A percentile compares a stretch with the other conserved stretches of the same genome.
Conservation (phyloP, 441 rosid genomes). For the Eutrema salsugineum region DNA sequence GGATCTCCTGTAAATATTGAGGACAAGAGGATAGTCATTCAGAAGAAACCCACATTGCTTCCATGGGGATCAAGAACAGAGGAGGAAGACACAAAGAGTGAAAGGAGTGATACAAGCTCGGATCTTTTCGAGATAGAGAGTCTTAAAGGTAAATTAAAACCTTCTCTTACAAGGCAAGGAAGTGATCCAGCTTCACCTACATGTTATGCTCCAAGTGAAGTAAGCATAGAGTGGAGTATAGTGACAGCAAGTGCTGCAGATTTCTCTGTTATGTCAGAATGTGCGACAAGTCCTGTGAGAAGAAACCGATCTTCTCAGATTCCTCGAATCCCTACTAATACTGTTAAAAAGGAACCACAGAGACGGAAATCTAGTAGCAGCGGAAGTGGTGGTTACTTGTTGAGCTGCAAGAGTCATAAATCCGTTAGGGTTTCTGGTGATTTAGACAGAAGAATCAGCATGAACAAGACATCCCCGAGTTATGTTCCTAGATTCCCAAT, state of each 20-base stretch:
- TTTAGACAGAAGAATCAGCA: constrained; percentile 28
- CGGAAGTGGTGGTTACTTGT: constrained; percentile 29
- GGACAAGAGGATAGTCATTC: constrained; percentile 35
- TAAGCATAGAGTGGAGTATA: constrained; percentile 88
- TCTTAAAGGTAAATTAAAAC: constrained; percentile 50
- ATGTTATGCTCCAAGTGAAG: constrained; percentile 85
- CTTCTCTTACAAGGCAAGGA: constrained; percentile 52
- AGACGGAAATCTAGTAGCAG: constrained; percentile 37
- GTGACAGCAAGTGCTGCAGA: constrained; percentile 89
- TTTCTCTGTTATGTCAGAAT: constrained; percentile 61
- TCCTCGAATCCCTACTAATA: constrained; percentile 27
- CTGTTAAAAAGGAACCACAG: constrained; percentile 22
- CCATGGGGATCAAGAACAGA: constrained; percentile 40
- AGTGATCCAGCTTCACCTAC: constrained; percentile 56
- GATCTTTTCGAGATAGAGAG: constrained; percentile 89
- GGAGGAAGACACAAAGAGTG: constrained; percentile 35
- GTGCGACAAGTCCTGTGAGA: constrained; percentile 42
- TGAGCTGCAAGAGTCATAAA: constrained; percentile 75
- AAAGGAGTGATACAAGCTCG: constrained; percentile 74
- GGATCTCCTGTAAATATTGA: constrained; percentile 45
- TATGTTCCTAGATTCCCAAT: constrained; percentile 25
- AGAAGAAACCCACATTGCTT: constrained; percentile 38
- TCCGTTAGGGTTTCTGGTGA: constrained; percentile 63
- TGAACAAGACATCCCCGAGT: constrained; percentile 20
- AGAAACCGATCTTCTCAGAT: constrained; percentile 32